Percentiles rank a stretch among this genome's conserved stretches.
These are phyloP conservation scores for Macrotyloma uniflorum DNA, from an alignment of 306 rosid species.

Conservation along the genomic window DNA sequence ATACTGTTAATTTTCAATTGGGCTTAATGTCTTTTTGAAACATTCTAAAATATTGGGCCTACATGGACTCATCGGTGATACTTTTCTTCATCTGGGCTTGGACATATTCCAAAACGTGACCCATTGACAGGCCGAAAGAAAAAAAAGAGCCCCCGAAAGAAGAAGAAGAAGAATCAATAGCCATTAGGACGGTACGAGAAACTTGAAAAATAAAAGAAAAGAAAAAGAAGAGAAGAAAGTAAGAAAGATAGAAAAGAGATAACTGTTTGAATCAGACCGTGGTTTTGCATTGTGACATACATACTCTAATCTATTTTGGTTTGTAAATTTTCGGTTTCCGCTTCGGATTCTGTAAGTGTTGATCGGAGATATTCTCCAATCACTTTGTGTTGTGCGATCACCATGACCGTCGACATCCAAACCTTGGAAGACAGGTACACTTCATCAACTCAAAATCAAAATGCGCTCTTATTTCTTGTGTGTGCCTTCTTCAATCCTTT, in stretches of 20 bases:
- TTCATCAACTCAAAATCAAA: slow-evolving; percentile 21
- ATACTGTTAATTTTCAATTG: background rate
- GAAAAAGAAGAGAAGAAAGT: no score
- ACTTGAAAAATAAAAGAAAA: background rate
- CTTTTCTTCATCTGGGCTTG: background rate
- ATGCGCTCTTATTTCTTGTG: background rate
- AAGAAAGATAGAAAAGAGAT: background rate
- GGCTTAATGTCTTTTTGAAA: background rate
- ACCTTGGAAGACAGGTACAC: slow-evolving; percentile 59
- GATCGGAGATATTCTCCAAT: slow-evolving; percentile 25
- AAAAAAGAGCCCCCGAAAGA: background rate
- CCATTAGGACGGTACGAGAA: background rate
- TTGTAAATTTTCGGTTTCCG: background rate
- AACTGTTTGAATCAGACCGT: slow-evolving; percentile 25
- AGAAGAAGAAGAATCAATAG: background rate
- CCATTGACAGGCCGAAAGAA: background rate
- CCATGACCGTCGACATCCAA: slow-evolving; percentile 59
- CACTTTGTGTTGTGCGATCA: slow-evolving; percentile 24
- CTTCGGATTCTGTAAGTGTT: slow-evolving; percentile 19
- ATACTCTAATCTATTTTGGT: slow-evolving; percentile 4
- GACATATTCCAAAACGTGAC: background rate
- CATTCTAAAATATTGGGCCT: slow-evolving; percentile 4
- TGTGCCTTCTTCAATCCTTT: background rate
- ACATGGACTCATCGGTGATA: background rate
- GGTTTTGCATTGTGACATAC: slow-evolving; percentile 23